These are phyloP conservation scores for Arctostaphylos glauca DNA, from an alignment of 148 eudicot species.

Conservation along the genomic window DNA sequence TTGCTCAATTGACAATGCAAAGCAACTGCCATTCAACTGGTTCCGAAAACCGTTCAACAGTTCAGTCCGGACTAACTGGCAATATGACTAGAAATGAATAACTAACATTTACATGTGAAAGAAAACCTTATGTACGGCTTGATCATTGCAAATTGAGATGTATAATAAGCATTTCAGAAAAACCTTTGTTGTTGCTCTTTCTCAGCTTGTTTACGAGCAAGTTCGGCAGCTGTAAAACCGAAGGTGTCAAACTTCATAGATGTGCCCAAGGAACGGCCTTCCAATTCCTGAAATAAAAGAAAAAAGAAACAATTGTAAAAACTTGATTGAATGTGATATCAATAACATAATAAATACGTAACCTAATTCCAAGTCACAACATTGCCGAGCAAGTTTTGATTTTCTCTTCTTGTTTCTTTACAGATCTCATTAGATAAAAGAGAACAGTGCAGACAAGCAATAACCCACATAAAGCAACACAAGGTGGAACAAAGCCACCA, in stretches of 20 bases:
- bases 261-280: conserved; percentile 75
- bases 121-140: background rate
- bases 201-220: conserved; percentile 82
- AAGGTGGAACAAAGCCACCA: too few species aligned
- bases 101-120: background rate
- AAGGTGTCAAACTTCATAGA: conserved; percentile 90
- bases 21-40: conserved; percentile 9
- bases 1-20: background rate
- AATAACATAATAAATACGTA: background rate
- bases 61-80: background rate
- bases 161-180: conserved; percentile 12
- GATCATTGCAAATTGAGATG: background rate
- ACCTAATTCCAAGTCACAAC: background rate
- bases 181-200: conserved; percentile 85
- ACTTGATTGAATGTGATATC: background rate
- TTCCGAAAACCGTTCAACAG: background rate
- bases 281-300: conserved; percentile 56
- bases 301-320: background rate
- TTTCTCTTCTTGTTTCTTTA: too few species aligned
- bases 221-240: conserved; percentile 85
- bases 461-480: too few species aligned
- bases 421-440: too few species aligned
- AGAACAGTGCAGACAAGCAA: too few species aligned
- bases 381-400: too few species aligned
- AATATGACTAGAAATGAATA: background rate